phyloP scores from a whole-genome alignment of 169 alveolate genomes.

The Eimeria praecox region DNA sequence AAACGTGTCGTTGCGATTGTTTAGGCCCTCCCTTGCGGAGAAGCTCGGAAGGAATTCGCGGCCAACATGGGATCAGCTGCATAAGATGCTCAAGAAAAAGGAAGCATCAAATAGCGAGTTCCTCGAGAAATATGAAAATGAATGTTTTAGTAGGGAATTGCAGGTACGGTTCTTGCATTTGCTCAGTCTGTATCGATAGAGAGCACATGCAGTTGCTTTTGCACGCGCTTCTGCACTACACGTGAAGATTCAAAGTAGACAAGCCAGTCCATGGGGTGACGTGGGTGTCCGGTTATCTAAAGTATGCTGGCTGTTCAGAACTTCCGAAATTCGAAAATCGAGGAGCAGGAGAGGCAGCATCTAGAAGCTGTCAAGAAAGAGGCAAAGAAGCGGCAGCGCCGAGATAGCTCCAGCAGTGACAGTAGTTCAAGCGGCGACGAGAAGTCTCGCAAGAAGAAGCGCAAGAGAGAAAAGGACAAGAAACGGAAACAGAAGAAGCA shows the following conservation, averaged over 20 bases:
- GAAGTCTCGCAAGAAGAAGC: conserved; percentile 68
- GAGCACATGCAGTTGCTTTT: background rate
- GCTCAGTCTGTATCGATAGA: background rate
- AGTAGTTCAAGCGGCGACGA: conserved; percentile 61
- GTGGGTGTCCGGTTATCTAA: background rate
- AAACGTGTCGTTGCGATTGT: background rate
- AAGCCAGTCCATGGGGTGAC: background rate
- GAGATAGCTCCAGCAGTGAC: conserved; percentile 58
- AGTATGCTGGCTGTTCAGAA: conserved; percentile 15
- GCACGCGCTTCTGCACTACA: background rate
- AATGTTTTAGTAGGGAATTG: conserved; percentile 69
- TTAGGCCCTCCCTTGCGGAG: conserved; percentile 81
- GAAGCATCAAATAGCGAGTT: conserved; percentile 78
- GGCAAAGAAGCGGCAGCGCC: conserved; percentile 71
- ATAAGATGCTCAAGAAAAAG: conserved; percentile 79
- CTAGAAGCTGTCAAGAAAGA: conserved; percentile 61
- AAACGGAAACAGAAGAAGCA: conserved; percentile 64
- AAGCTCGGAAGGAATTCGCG: conserved; percentile 79
- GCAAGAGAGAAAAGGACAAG: conserved; percentile 54
- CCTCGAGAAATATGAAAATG: conserved; percentile 79
- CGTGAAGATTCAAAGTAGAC: background rate
- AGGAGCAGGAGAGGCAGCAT: conserved; percentile 77
- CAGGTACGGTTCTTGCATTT: conserved; percentile 47
- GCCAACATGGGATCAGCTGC: conserved; percentile 82
- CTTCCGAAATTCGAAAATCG: conserved; percentile 67